Base-by-base conservation (phyloP, 1,139 yeast genomes). In the Magnusiomyces ingens region DNA sequence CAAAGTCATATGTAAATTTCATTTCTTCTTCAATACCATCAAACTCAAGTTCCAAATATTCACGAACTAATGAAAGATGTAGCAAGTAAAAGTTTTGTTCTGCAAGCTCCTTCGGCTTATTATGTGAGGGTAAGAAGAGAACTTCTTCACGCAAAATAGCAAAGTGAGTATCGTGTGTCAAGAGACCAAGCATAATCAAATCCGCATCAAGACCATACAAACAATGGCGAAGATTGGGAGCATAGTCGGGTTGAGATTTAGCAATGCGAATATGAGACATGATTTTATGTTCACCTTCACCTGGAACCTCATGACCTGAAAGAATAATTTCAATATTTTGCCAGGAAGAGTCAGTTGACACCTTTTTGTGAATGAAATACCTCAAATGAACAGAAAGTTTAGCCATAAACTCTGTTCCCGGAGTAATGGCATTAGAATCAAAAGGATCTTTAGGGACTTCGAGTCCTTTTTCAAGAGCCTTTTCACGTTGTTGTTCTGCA, bases 211-310 rank as follows among this genome's bases (percentile, higher is more conserved):
- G 75, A 42, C 99, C 99, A 69, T 94, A 94, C 56, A 94, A 82
- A 71, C 97, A 90, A 70, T 94, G 99, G 46, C 87, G 81, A 1
- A 91, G 85, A 69, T 94, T 93, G 41, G 96, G 93, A 63, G 87
- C 79, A 69, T 91, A 90, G 65, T 80, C 87, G 0, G 93, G 85
- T 63, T 87, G 91, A 49, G 90, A 82, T 67, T 96, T 80, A 70
- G 87, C 89, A 51, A 84, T 78, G 63, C 99, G 81, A 61, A 94
- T 87, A 65, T 85, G 90, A 61, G 86, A 87, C 99, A 93, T 94
- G 62, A 93, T 85, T 68, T 93, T 93, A 74, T 93, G 99, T 71
- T 93, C 99, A 66, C 99, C 99, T 75, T 93, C 99, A 56, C 99
- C 99, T 0, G 99, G 99, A 12, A 91, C 98, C 36, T 95, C 93